These are phyloP conservation scores for Russula olivacea DNA, from an alignment of 768 basidiomycete species.

Conservation along the genomic window DNA sequence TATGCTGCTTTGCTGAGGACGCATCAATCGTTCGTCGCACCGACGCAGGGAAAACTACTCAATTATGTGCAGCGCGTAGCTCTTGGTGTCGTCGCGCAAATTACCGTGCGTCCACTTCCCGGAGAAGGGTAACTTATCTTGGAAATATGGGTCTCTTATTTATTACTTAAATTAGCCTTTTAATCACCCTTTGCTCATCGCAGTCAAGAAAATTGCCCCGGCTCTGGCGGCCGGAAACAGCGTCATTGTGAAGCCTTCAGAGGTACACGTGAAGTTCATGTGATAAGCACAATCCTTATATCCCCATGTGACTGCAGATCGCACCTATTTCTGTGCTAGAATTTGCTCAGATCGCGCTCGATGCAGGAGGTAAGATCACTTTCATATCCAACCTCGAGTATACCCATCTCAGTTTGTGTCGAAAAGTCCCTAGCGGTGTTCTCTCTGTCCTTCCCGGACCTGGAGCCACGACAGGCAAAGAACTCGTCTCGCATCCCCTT, in stretches of 20 bases:
- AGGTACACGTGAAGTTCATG: slow-evolving; percentile 36
- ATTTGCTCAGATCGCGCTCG: slow-evolving; percentile 57
- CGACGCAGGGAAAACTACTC: slow-evolving; percentile 71
- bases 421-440: slow-evolving; percentile 68
- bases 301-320: slow-evolving; percentile 36
- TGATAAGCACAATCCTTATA: not conserved
- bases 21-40: slow-evolving; percentile 61
- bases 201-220: slow-evolving; percentile 82
- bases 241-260: slow-evolving; percentile 78
- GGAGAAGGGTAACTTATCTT: too few species aligned
- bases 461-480: slow-evolving; percentile 57
- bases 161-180: slow-evolving; percentile 51
- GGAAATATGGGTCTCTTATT: not conserved
- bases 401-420: not conserved
- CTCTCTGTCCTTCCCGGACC: slow-evolving; percentile 70
- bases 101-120: slow-evolving; percentile 49
- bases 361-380: slow-evolving; percentile 54
- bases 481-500: slow-evolving; percentile 57
- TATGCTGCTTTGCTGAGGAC: slow-evolving; percentile 71
- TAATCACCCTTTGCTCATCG: slow-evolving; percentile 86
- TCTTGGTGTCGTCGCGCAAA: slow-evolving; percentile 84
- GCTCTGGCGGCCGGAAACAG: slow-evolving; percentile 82
- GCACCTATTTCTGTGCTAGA: slow-evolving; percentile 78
- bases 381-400: not conserved
- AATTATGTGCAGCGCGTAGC: slow-evolving; percentile 78